Evolutionary conservation across 148 eudicot genomes (phyloP), one percentile per base, ranked within the genome.

Genomic region (Silene latifolia): DNA sequence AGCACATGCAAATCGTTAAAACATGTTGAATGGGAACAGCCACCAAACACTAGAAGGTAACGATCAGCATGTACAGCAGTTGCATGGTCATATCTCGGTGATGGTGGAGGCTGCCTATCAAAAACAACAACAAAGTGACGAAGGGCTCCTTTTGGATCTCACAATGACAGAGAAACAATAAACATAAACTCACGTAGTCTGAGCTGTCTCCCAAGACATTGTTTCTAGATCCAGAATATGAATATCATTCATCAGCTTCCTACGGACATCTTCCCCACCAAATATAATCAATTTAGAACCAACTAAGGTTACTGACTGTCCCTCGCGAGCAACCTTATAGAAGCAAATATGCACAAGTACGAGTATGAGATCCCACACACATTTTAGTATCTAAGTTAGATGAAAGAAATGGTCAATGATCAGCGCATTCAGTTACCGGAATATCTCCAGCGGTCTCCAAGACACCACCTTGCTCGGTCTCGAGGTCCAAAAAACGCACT

Each of bases 61-160:
- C 88, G 91, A 60, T 86, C 91, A 58, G 84, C 92, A 77, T 95
- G 91, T 81, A 89, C 82, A 71, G 96, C 84, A 53, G 98, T 90
- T 76, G 90, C 80, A 77, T 92, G 98, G 87, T 95, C 98, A 87
- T 90, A 95, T 83, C 98, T 89, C 72, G 98, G 97, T 79, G 87
- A 85, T 75, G 98, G 98, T 66, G 92, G 88, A 64, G 87, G 84
- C 88, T 90, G 97, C 90, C 98, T 92, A 87, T 86, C 80, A 83
- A 76, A 46, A 85, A 83, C 79, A 78, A 76, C 58, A 86, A 69
- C 71, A 81, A 80, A 75, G 72, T 82, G 79, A 80, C 71, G 68
- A 75, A 77, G 78, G 72, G 71, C 53, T 60, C 54, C 47, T 63
- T 12, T 39, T 5, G 27, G 47, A 73, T 65, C 57, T 67, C 62